Conservation (phyloP, 176 grass and related monocot genomes). For the Rhipidocladum racemiflorum region DNA sequence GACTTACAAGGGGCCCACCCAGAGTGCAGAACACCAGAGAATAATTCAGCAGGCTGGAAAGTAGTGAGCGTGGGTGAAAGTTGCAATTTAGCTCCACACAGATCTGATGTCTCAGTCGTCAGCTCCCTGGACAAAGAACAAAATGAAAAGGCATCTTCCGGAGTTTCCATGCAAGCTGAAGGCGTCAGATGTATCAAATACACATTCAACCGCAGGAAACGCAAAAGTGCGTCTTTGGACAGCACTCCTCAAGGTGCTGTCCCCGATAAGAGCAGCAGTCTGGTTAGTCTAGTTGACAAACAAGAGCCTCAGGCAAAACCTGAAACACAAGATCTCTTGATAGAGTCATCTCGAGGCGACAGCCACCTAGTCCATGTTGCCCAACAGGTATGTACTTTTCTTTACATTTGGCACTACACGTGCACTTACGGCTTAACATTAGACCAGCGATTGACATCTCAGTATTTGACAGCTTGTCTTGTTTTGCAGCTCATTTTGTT, state of each 20-base stretch:
- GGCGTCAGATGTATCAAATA: conserved; percentile 63
- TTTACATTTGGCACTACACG: not conserved
- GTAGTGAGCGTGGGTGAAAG: conserved; percentile 26
- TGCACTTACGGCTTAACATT: conserved; percentile 18
- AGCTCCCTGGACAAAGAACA: conserved; percentile 34
- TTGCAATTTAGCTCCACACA: conserved; percentile 35
- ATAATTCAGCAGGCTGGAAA: conserved; percentile 24
- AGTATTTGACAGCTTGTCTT: conserved; percentile 7
- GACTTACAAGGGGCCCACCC: conserved; percentile 13
- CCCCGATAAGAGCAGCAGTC: conserved; percentile 35
- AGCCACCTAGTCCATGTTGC: conserved; percentile 77
- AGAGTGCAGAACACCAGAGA: conserved; percentile 22
- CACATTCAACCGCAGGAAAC: conserved; percentile 87
- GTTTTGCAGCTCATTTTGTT: conserved; percentile 88
- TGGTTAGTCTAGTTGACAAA: conserved; percentile 26
- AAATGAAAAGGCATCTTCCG: conserved; percentile 21
- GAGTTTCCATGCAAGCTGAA: conserved; percentile 49
- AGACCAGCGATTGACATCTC: not conserved
- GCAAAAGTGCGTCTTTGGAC: conserved; percentile 49
- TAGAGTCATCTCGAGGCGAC: conserved; percentile 55
- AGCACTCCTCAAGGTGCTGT: conserved; percentile 37
- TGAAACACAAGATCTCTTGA: conserved; percentile 33
- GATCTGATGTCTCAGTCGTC: conserved; percentile 29
- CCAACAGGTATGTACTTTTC: conserved; percentile 61
- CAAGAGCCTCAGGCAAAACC: conserved; percentile 23